Evolutionary conservation across 78 protist species (phyloP), one percentile per base, ranked within the genome.

Genomic region (Isochrysis galbana): DNA sequence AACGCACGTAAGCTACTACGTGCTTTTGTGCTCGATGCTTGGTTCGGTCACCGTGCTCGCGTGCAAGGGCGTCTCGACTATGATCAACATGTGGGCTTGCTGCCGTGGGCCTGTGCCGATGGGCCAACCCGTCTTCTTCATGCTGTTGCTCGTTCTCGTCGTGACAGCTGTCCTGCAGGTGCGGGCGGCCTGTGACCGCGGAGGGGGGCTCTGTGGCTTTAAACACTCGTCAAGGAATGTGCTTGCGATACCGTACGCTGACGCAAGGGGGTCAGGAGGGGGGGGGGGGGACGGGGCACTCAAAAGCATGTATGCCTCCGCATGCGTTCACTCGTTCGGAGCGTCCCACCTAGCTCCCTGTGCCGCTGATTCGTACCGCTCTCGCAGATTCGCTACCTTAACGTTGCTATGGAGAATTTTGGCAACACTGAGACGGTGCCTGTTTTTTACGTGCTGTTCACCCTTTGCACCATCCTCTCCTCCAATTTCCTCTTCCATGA

Each of bases 21-120:
- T 89, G 51, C 19, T 70, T 42, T 26, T 89, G 34, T 72, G 51
- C 46, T 55, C 92, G 34, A 0, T 70, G 87, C 44, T 72, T 21
- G 92, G 61, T 14, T 38, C 74, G 39, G 22, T 72, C 34, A 90
- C 92, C 29, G 92, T 90, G 26, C 7, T 90, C 54, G 34, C 86
- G 4, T 0, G 22, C 87, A 90, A 90, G 92, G 61, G 61, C 34
- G 84, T 54, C 41, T 23, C 83, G 39, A 38, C 36, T 19, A 17
- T 89, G 32, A 0, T 42, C 72, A 34, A 39, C 17, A 10, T 11
- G 45, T 45, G 61, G 41, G 2, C 0, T 14, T 7, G 67, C 41
- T 36, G 45, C 87, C 32, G 51, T 0, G 0, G 0, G 67, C 11
- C 74, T 23, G 38, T 26, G 14, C 74, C 74, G 11, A 2, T 82